Percentiles rank a stretch among this genome's conserved stretches.
Evolutionary conservation across 1,284 basidiomycete genomes (phyloP).

Genomic region (Mixia osmundae): DNA sequence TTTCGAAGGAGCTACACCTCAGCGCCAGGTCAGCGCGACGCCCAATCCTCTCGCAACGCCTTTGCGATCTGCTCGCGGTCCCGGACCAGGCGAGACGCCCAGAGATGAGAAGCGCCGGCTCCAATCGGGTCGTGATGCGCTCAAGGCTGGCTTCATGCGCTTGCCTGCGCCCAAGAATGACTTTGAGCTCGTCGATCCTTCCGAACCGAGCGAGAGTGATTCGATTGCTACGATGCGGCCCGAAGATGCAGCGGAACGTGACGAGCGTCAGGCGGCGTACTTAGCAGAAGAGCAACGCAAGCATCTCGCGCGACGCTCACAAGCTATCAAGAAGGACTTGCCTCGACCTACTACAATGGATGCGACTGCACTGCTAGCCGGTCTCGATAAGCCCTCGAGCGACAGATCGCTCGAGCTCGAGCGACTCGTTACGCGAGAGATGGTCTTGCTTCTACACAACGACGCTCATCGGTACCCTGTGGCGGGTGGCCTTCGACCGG

Average conservation of each 20-base stretch:
- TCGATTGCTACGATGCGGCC: conserved; percentile 38
- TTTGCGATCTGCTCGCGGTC: conserved; percentile 26
- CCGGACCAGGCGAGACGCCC: conserved; percentile 35
- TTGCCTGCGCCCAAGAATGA: conserved; percentile 92
- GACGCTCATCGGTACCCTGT: conserved; percentile 73
- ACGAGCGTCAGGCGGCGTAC: conserved; percentile 44
- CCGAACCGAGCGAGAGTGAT: no score
- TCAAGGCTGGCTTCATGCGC: conserved; percentile 56
- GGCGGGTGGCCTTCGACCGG: conserved; percentile 42
- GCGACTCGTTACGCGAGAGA: conserved; percentile 50
- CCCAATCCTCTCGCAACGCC: conserved; percentile 90
- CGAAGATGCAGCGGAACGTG: conserved; percentile 81
- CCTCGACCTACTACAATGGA: conserved; percentile 74
- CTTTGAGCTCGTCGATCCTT: conserved; percentile 79
- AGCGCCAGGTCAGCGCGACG: conserved; percentile 65
- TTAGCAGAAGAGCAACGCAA: conserved; percentile 54
- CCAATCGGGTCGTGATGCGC: conserved; percentile 40
- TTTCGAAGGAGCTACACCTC: conserved; percentile 72
- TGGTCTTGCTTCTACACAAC: conserved; percentile 56
- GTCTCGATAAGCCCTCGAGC: conserved; percentile 33
- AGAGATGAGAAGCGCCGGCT: conserved; percentile 41
- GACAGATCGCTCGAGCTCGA: conserved; percentile 26
- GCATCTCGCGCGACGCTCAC: conserved; percentile 53
- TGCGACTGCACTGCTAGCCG: conserved; percentile 35
- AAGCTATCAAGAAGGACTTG: conserved; percentile 54